Evolutionary conservation across 2,329 filamentous ascomycete genomes (phyloP).

Genomic region (Neospermospora avenae): DNA sequence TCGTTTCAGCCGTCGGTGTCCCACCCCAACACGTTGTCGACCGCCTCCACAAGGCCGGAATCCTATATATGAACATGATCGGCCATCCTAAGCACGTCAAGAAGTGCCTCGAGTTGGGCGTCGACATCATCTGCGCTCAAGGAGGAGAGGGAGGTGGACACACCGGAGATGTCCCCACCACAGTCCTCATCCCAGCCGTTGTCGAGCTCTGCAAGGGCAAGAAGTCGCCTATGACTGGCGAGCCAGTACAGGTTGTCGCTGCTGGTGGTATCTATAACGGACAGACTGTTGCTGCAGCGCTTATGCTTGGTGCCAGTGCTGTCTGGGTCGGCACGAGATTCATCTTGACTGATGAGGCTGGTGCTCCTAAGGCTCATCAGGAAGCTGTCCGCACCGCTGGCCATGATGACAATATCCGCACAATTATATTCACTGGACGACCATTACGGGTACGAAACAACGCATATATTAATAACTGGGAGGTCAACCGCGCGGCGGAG

Average conservation of each 20-base stretch:
- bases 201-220: constrained; percentile 75
- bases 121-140: constrained; percentile 97
- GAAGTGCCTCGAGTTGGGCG: constrained; percentile 89
- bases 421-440: constrained; percentile 97
- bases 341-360: constrained; percentile 89
- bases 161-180: constrained; percentile 90
- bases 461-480: constrained; percentile 93
- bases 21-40: constrained; percentile 88
- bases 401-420: constrained; percentile 94
- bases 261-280: constrained; percentile 95
- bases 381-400: constrained; percentile 88
- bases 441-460: constrained; percentile 93
- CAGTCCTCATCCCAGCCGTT: constrained; percentile 84
- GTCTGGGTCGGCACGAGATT: constrained; percentile 98
- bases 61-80: constrained; percentile 99
- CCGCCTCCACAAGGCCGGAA: constrained; percentile 78
- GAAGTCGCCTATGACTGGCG: constrained; percentile 83
- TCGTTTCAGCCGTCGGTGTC: constrained; percentile 95
- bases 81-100: constrained; percentile 98
- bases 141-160: constrained; percentile 96
- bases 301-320: constrained; percentile 87
- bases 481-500: constrained; percentile 83
- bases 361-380: constrained; percentile 89
- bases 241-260: constrained; percentile 86
- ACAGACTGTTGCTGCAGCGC: constrained; percentile 79